Evolutionary conservation across 768 basidiomycete genomes (phyloP).

Genomic region (Pisolithus tinctorius): DNA sequence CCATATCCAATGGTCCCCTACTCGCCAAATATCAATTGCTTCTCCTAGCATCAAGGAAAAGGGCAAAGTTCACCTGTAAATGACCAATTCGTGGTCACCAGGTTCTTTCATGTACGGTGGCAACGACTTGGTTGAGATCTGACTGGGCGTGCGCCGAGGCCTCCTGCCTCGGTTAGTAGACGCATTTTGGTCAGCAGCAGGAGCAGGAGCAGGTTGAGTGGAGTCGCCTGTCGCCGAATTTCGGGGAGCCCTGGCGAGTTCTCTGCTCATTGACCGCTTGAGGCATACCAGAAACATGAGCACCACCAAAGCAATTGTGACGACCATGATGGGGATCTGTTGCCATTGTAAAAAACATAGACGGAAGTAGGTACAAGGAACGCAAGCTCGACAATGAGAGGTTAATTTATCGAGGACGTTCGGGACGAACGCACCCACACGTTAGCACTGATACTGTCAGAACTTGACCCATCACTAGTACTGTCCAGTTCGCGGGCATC

Average conservation of each 20-base stretch:
- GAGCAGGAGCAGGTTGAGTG: neutral
- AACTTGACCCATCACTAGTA: conserved; percentile 5
- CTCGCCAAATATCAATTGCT: neutral
- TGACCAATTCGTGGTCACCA: conserved; percentile 75
- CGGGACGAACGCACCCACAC: conserved; percentile 20
- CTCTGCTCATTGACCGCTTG: conserved; percentile 11
- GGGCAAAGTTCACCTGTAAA: conserved; percentile 37
- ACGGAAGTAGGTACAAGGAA: neutral
- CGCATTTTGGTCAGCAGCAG: conserved; percentile 7
- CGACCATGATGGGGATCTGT: conserved; percentile 23
- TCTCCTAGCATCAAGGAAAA: neutral
- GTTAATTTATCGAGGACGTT: neutral
- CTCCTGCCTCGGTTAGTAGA: conserved; percentile 29
- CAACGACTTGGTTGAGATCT: conserved; percentile 70
- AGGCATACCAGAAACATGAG: conserved; percentile 16
- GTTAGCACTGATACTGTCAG: conserved; percentile 11
- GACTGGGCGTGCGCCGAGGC: conserved; percentile 62
- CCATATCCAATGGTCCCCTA: conserved; percentile 23
- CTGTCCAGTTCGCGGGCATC: neutral
- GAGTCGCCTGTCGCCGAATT: neutral
- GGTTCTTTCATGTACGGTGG: conserved; percentile 82
- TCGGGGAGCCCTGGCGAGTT: neutral
- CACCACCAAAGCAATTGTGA: conserved; percentile 15
- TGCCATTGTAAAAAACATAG: neutral
- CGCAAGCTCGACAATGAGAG: neutral